Evolutionary conservation across 1,139 yeast species (phyloP), one percentile per base, ranked within the genome.

Genomic region (Debaryomycetaceae sp.): DNA sequence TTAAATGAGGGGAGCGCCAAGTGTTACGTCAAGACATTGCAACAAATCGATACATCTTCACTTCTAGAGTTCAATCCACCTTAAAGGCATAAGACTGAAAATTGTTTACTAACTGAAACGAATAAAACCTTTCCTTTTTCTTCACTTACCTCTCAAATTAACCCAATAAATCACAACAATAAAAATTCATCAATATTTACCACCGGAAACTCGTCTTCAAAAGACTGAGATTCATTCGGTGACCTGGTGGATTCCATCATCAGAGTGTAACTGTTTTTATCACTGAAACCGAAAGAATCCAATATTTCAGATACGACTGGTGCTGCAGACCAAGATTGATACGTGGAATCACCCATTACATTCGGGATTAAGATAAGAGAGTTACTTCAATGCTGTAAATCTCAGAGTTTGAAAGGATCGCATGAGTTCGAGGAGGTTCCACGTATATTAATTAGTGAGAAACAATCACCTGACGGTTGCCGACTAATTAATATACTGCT

Each of bases 301-400:
- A 59, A 46, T 46, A 57, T 55, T 42, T 60, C 70, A 48, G 63
- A 63, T 50, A 62, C 62, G 69, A 62, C 57, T 66, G 74, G 73
- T 66, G 73, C 74, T 68, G 74, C 74, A 54, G 72, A 68, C 74
- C 74, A 58, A 43, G 47, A 45, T 43, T 40, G 38, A 30, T 43
- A 48, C 50, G 53, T 48, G 55, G 49, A 51, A 48, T 40, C 45
- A 34, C 41, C 37, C 36, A 43, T 36, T 22, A 36, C 13, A 17
- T 27, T 34, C 39, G 20, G 33, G n/a, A 42, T 31, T 34, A 41
- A 43, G 42, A 43, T 38, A 45, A 47, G 55, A 50, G 49, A 57
- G 65, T 62, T 63, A 55, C 73, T 65, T 65, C 74, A 47, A 68
- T 69, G 73, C 74, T 68, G 47, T 64, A 53, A 66, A 65, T 65